phyloP scores from a whole-genome alignment of 352 stramenopile species.

The Globisporangium yorkense region DNA sequence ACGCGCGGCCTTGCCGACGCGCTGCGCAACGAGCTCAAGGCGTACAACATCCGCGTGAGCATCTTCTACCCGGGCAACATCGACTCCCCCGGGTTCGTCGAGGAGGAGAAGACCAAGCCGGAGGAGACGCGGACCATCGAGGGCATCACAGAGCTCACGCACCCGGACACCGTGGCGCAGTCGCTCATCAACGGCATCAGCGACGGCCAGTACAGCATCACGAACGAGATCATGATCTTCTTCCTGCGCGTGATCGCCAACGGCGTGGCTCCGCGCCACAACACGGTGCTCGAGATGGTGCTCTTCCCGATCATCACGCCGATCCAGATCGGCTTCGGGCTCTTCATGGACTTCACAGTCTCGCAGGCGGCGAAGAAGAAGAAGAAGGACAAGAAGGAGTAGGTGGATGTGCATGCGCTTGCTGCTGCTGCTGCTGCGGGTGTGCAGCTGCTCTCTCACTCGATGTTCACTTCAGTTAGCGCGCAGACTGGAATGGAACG shows the following conservation, averaged over 20 bases:
- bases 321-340: slow-evolving; percentile 67
- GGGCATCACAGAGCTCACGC: slow-evolving; percentile 36
- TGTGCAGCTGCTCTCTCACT: neutral
- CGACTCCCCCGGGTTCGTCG: slow-evolving; percentile 65
- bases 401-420: slow-evolving; percentile 1
- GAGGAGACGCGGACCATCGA: slow-evolving; percentile 40
- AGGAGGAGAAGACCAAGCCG: slow-evolving; percentile 76
- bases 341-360: slow-evolving; percentile 83
- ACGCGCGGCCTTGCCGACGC: slow-evolving; percentile 73
- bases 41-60: slow-evolving; percentile 64
- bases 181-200: slow-evolving; percentile 56
- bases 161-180: slow-evolving; percentile 59
- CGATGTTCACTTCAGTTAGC: neutral
- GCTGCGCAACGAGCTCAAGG: slow-evolving; percentile 69
- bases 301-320: slow-evolving; percentile 53
- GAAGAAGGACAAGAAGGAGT: slow-evolving; percentile 59
- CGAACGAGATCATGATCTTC: slow-evolving; percentile 74
- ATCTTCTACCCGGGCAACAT: slow-evolving; percentile 85
- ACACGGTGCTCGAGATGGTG: slow-evolving; percentile 66
- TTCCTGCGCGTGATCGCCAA: slow-evolving; percentile 69
- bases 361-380: slow-evolving; percentile 39
- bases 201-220: slow-evolving; percentile 73
- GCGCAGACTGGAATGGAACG: neutral
- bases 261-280: slow-evolving; percentile 63
- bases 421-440: too few species aligned